Conservation (phyloP, 768 basidiomycete species). For the Leccinum longicurvipes region DNA sequence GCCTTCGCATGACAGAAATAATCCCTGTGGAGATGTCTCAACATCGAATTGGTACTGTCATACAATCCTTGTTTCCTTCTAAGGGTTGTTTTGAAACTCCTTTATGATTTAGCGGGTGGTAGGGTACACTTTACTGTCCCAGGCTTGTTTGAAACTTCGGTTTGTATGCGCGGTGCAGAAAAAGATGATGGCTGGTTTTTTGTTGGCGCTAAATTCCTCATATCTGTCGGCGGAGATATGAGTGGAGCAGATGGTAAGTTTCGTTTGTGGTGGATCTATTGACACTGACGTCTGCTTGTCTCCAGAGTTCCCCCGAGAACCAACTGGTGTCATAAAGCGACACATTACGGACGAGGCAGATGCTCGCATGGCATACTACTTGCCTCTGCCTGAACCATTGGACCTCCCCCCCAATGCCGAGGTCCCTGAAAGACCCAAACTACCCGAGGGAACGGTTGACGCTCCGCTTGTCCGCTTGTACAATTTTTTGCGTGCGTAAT, state of each 20-base stretch:
- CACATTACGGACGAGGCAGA: constrained; percentile 75
- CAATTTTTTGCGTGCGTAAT: constrained; percentile 81
- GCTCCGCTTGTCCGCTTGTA: constrained; percentile 81
- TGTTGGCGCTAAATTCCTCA: constrained; percentile 70
- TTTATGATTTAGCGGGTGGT: constrained; percentile 56
- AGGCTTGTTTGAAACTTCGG: constrained; percentile 67
- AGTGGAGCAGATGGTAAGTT: constrained; percentile 64
- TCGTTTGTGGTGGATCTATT: not conserved
- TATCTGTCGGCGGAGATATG: constrained; percentile 69
- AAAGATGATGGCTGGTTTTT: constrained; percentile 83
- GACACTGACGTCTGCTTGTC: not conserved
- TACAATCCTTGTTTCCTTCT: constrained; percentile 11
- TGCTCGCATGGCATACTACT: constrained; percentile 60
- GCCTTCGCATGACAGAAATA: constrained; percentile 74
- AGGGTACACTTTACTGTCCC: constrained; percentile 74
- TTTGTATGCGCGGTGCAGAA: constrained; percentile 71
- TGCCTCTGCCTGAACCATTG: constrained; percentile 44
- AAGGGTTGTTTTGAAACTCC: constrained; percentile 14
- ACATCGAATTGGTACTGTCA: constrained; percentile 58
- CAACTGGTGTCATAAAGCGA: constrained; percentile 57
- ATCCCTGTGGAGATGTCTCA: constrained; percentile 79
- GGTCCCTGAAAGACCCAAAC: constrained; percentile 41
- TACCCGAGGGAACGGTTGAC: constrained; percentile 65
- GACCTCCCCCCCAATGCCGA: constrained; percentile 40
- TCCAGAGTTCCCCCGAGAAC: constrained; percentile 71